These are phyloP conservation scores for Daldinia grandis DNA, from an alignment of 495 filamentous ascomycete genomes.

Conservation along the genomic window DNA sequence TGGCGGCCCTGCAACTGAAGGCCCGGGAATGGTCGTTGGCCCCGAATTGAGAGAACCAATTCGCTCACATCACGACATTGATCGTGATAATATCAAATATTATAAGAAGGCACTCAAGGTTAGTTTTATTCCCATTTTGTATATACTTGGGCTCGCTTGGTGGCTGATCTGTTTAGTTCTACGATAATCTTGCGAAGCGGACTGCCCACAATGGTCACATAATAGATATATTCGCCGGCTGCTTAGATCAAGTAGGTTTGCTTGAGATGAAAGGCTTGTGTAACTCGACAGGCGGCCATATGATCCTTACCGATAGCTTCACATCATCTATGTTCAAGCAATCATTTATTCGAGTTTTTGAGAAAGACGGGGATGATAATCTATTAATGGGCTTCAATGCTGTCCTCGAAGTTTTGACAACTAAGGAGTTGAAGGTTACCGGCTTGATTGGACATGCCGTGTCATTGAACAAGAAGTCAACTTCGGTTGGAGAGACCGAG, in stretches of 20 bases:
- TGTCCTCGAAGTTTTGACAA: constrained; percentile 93
- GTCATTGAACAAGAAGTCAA: constrained; percentile 97
- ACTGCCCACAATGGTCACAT: constrained; percentile 97
- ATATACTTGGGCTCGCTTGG: not conserved
- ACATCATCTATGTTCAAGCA: constrained; percentile 99
- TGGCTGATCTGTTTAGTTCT: constrained; percentile 73
- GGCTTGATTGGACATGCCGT: constrained; percentile 97
- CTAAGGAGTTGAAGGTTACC: constrained; percentile 98
- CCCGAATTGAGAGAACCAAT: constrained; percentile 98
- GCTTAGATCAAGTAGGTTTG: constrained; percentile 96
- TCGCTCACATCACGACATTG: constrained; percentile 98
- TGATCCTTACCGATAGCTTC: constrained; percentile 98
- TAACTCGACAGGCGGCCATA: constrained; percentile 96
- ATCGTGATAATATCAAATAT: constrained; percentile 98
- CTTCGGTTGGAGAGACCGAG: constrained; percentile 96
- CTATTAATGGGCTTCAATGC: constrained; percentile 99
- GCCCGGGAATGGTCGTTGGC: constrained; percentile 95
- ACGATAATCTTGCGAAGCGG: constrained; percentile 95
- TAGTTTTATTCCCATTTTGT: constrained; percentile 25
- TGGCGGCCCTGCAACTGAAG: constrained; percentile 94
- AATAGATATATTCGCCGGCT: constrained; percentile 97
- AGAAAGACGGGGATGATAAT: constrained; percentile 94
- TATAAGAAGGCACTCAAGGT: constrained; percentile 99
- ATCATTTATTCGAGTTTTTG: constrained; percentile 95
- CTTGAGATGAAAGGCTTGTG: constrained; percentile 98